Conservation (phyloP, 2,329 filamentous ascomycete species). For the Lomentospora prolificans region DNA sequence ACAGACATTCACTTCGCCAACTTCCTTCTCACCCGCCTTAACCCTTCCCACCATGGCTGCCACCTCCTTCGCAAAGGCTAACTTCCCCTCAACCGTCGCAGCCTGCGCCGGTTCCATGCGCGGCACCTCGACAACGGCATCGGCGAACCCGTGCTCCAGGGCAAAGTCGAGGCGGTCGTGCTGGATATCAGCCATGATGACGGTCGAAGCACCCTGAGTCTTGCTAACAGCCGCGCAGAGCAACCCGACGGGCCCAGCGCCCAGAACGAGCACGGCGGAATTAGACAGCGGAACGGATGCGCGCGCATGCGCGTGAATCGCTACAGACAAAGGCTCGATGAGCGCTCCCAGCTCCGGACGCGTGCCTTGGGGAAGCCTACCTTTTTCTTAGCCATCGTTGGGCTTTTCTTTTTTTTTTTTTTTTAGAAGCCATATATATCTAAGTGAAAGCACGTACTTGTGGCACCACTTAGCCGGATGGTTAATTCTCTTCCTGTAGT, state of each 20-base stretch:
- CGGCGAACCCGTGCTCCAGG: slow-evolving; percentile 43
- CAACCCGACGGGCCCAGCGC: slow-evolving; percentile 51
- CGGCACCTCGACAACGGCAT: slow-evolving; percentile 40
- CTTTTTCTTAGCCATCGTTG: not conserved
- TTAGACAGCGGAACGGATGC: slow-evolving; percentile 27
- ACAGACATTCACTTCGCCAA: slow-evolving; percentile 56
- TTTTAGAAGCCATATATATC: not conserved
- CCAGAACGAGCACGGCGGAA: slow-evolving; percentile 43
- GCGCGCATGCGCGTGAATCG: slow-evolving; percentile 44
- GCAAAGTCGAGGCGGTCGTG: slow-evolving; percentile 49
- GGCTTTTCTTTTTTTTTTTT: not conserved
- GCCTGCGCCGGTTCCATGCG: slow-evolving; percentile 32
- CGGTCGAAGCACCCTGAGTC: slow-evolving; percentile 29
- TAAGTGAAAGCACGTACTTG: slow-evolving; percentile 28
- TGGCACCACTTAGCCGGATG: slow-evolving; percentile 48
- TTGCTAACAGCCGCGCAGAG: slow-evolving; percentile 49
- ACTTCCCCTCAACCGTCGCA: slow-evolving; percentile 35
- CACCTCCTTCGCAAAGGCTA: slow-evolving; percentile 37
- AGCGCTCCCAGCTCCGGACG: slow-evolving; percentile 46
- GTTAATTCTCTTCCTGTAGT: slow-evolving; percentile 44
- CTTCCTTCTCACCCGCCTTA: slow-evolving; percentile 29
- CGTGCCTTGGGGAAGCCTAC: slow-evolving; percentile 36
- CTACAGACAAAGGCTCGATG: slow-evolving; percentile 49
- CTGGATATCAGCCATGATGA: slow-evolving; percentile 48
- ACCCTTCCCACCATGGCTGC: slow-evolving; percentile 32